Percentiles rank a stretch among this genome's conserved stretches.
Conservation (phyloP, 768 basidiomycete species). For the Collybiopsis luxurians region DNA sequence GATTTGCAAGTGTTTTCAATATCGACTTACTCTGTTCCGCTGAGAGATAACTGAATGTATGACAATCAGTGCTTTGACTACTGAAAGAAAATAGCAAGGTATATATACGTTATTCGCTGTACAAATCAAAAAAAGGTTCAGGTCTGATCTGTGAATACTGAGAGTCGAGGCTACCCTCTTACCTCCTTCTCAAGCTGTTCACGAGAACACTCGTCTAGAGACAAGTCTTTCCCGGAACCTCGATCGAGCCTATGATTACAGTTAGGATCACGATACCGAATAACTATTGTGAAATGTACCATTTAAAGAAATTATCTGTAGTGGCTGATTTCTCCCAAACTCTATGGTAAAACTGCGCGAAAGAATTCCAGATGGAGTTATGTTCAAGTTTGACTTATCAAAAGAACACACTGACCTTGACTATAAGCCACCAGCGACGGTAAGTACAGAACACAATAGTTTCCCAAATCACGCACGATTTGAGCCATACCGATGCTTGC, state of each 20-base stretch:
- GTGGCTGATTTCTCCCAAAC: constrained; percentile 60
- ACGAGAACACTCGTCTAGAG: constrained; percentile 56
- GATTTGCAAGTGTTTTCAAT: neutral
- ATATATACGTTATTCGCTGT: constrained; percentile 2
- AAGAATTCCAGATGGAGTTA: too few species aligned
- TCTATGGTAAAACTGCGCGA: constrained; percentile 61
- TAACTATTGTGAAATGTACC: constrained; percentile 28
- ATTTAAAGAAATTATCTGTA: constrained; percentile 63
- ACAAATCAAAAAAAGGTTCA: too few species aligned
- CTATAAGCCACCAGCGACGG: too few species aligned
- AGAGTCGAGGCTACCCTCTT: constrained; percentile 1
- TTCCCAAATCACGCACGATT: constrained; percentile 41
- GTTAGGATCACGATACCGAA: neutral
- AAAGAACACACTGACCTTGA: constrained; percentile 33
- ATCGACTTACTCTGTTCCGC: constrained; percentile 47
- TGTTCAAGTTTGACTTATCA: neutral
- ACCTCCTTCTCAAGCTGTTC: constrained; percentile 61
- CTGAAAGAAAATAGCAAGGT: neutral
- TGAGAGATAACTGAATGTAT: constrained; percentile 50
- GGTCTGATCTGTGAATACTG: too few species aligned
- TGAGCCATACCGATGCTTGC: constrained; percentile 63
- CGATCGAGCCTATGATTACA: constrained; percentile 53
- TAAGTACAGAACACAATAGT: too few species aligned
- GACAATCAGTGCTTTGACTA: neutral
- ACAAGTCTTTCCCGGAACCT: constrained; percentile 54